Base-by-base conservation (phyloP, 1,139 yeast species). In the Geotrichum reessii region DNA sequence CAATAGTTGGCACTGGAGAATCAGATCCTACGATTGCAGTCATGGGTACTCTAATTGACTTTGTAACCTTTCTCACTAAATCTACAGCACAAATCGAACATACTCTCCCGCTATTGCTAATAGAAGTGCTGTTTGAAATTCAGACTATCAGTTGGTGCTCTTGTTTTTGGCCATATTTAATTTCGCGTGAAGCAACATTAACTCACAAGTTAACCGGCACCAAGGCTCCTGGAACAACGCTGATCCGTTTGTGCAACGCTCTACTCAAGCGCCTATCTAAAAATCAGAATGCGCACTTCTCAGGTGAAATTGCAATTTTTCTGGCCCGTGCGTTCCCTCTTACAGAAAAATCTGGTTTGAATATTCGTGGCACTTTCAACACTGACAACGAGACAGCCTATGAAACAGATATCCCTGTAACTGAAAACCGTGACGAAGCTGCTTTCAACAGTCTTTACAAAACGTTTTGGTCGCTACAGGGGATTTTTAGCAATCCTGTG, bases 241-340 rank as follows among this genome's bases (percentile, higher is more conserved):
- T 76, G 50, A 70, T 76, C 33, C 68, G 80, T 3, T 63, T 73
- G 24, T 71, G 76, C 56, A 75, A 74, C 53, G 66, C 73, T 7
- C 60, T 76, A 22, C 65, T 73, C n/a, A 63, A 71, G 31, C 64
- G 79, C 27, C 63, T 74, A 33, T 72, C 76, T 5, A 71, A 72
- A 56, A 69, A 67, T 48, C 73, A 69, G 40, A 71, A 74, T 61
- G 69, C 76, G 0, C 67, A 63, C 42, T 74, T 74, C 61, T 69
- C 76, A 2, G 78, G 78, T 11, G 65, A 71, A 56, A 70, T 74
- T 49, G 70, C 73, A 46, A 70, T 72, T 60, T 74, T 70, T 54
- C 65, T 74, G 33, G 72, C 77, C 1, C 61, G 70, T 14, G 76
- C 76, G 4, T 74, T 74, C 58, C 76, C 77, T 0, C 60, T 74